phyloP scores from a whole-genome alignment of 345 rosid genomes.

The Sisymbrium altissimum region DNA sequence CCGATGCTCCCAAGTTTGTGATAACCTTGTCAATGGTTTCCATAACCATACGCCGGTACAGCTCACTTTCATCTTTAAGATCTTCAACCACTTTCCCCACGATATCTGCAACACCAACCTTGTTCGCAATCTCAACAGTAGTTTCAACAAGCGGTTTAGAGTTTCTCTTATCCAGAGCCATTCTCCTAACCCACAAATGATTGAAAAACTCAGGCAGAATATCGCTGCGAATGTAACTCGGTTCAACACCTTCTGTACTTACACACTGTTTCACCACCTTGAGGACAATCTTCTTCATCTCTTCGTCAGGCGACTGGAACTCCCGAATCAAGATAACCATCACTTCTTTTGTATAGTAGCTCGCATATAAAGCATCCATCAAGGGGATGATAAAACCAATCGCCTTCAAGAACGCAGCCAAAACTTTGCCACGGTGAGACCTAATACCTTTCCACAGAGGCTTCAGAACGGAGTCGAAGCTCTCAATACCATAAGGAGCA shows the following conservation, averaged over 20 bases:
- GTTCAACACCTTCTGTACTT: slow-evolving; percentile 94
- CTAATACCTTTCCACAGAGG: slow-evolving; percentile 99
- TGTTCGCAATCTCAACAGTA: slow-evolving; percentile 94
- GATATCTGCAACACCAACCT: slow-evolving; percentile 95
- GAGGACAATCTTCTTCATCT: slow-evolving; percentile 97
- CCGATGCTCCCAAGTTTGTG: slow-evolving; percentile 91
- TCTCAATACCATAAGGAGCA: slow-evolving; percentile 98
- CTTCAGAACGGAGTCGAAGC: slow-evolving; percentile 94
- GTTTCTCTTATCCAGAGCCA: slow-evolving; percentile 97
- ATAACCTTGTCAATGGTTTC: slow-evolving; percentile 99
- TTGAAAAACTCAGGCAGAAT: slow-evolving; percentile 90
- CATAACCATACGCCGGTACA: slow-evolving; percentile 94
- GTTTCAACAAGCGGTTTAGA: slow-evolving; percentile 94
- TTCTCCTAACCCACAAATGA: slow-evolving; percentile 94
- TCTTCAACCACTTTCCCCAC: slow-evolving; percentile 87
- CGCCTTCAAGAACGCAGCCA: slow-evolving; percentile 99
- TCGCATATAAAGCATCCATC: slow-evolving; percentile 95
- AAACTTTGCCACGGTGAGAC: slow-evolving; percentile 95
- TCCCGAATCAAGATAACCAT: slow-evolving; percentile 94
- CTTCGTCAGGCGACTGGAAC: slow-evolving; percentile 98
- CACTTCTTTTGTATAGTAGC: slow-evolving; percentile 95
- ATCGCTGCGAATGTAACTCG: slow-evolving; percentile 84
- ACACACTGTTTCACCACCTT: slow-evolving; percentile 99
- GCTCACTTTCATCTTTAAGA: slow-evolving; percentile 97
- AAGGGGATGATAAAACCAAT: slow-evolving; percentile 98